These are phyloP conservation scores for Aspergillus ruber DNA, from an alignment of 2,329 filamentous ascomycete genomes.

Conservation along the genomic window DNA sequence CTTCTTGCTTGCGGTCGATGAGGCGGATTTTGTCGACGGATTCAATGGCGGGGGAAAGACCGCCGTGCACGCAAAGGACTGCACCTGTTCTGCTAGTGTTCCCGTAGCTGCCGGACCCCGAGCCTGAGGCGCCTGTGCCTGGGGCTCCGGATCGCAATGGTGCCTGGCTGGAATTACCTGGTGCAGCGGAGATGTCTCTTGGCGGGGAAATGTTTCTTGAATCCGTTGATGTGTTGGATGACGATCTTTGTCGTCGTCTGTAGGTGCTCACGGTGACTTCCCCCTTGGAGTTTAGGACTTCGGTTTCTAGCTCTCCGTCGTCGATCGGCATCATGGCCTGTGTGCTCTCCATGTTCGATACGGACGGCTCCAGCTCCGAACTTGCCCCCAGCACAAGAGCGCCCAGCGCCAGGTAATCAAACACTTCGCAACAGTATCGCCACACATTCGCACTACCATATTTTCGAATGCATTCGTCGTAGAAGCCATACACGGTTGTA, in stretches of 20 bases:
- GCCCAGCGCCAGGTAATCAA: slow-evolving; percentile 89
- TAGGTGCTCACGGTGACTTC: slow-evolving; percentile 61
- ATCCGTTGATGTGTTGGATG: slow-evolving; percentile 29
- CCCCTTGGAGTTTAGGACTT: slow-evolving; percentile 80
- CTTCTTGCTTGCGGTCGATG: slow-evolving; percentile 94
- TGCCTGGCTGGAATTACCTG: slow-evolving; percentile 26
- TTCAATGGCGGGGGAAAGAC: slow-evolving; percentile 83
- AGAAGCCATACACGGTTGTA: slow-evolving; percentile 95
- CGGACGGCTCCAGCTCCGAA: slow-evolving; percentile 57
- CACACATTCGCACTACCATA: slow-evolving; percentile 96
- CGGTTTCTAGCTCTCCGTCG: slow-evolving; percentile 78
- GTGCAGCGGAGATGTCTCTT: slow-evolving; percentile 38
- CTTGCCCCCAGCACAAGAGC: slow-evolving; percentile 84
- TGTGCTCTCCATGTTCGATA: slow-evolving; percentile 40
- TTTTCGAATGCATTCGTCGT: slow-evolving; percentile 92
- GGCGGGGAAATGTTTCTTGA: slow-evolving; percentile 34
- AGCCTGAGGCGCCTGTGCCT: slow-evolving; percentile 70
- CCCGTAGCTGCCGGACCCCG: slow-evolving; percentile 47
- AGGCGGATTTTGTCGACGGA: slow-evolving; percentile 92
- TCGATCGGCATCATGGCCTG: slow-evolving; percentile 48
- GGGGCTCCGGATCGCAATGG: slow-evolving; percentile 61
- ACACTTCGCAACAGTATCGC: slow-evolving; percentile 95
- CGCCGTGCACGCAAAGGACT: slow-evolving; percentile 92
- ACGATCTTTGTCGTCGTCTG: slow-evolving; percentile 24
- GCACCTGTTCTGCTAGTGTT: slow-evolving; percentile 60